Conservation (phyloP, 2,329 filamentous ascomycete genomes). For the Diplodia intermedia region DNA sequence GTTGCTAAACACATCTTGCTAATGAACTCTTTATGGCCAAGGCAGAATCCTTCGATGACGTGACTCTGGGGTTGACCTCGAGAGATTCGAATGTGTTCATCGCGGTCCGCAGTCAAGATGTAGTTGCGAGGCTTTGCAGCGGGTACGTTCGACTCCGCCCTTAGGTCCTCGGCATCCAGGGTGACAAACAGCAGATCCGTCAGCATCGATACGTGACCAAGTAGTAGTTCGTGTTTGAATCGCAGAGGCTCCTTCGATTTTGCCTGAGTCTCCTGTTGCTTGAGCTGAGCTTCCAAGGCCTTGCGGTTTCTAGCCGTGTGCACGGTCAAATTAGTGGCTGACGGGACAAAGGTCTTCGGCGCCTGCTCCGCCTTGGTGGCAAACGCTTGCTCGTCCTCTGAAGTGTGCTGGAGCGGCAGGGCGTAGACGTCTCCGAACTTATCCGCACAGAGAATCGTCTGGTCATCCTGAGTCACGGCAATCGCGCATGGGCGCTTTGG, state of each 20-base stretch:
- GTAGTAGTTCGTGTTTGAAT: constrained; percentile 78
- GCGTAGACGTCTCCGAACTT: constrained; percentile 98
- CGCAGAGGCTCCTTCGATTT: constrained; percentile 57
- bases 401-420: constrained; percentile 69
- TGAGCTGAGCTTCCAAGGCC: constrained; percentile 64
- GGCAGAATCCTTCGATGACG: constrained; percentile 86
- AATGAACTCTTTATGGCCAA: constrained; percentile 87
- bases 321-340: constrained; percentile 65
- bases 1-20: constrained; percentile 73
- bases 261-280: constrained; percentile 50
- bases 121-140: constrained; percentile 56
- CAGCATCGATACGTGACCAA: constrained; percentile 95
- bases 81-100: constrained; percentile 88
- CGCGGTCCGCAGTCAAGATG: constrained; percentile 71
- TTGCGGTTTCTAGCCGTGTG: constrained; percentile 67
- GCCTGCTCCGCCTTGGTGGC: constrained; percentile 32
- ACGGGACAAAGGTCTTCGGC: constrained; percentile 55
- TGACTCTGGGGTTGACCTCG: constrained; percentile 82
- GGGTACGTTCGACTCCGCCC: constrained; percentile 4
- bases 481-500: constrained; percentile 87
- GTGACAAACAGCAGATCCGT: constrained; percentile 71
- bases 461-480: constrained; percentile 70
- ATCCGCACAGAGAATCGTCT: constrained; percentile 81
- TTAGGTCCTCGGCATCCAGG: constrained; percentile 53
- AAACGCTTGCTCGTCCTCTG: constrained; percentile 42